phyloP scores from a whole-genome alignment of 495 filamentous ascomycete genomes.

The Barbatosphaeria neglecta region DNA sequence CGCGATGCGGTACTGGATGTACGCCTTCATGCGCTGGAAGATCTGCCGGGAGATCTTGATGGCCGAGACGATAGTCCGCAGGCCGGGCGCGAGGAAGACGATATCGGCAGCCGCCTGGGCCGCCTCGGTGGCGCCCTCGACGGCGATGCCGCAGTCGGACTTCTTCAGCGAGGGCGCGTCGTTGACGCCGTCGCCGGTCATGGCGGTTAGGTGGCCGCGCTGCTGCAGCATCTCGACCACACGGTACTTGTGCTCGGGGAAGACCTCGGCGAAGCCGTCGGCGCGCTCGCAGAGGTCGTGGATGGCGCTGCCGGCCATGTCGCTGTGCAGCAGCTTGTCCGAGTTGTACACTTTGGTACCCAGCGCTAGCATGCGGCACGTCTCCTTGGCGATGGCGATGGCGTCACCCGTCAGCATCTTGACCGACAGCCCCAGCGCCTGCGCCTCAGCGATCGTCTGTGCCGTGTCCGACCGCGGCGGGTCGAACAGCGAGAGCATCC shows the following conservation, averaged over 20 bases:
- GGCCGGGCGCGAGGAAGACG: conserved; percentile 80
- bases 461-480: conserved; percentile 85
- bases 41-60: conserved; percentile 90
- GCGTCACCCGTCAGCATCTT: conserved; percentile 97
- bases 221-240: conserved; percentile 95
- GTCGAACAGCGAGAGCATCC: conserved; percentile 86
- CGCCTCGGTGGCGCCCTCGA: conserved; percentile 86
- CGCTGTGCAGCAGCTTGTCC: conserved; percentile 72
- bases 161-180: conserved; percentile 93
- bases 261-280: conserved; percentile 91
- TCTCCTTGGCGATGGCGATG: conserved; percentile 84
- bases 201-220: conserved; percentile 89
- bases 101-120: conserved; percentile 89
- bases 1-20: conserved; percentile 94
- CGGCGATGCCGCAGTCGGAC: conserved; percentile 87
- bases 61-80: conserved; percentile 85
- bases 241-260: conserved; percentile 96
- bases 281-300: conserved; percentile 92
- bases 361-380: conserved; percentile 77
- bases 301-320: conserved; percentile 83
- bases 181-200: conserved; percentile 98
- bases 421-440: conserved; percentile 74
- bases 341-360: conserved; percentile 92
- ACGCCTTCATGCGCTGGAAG: conserved; percentile 94
- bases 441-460: conserved; percentile 79